Percentiles rank a stretch among this genome's conserved stretches.
Conservation (phyloP, 495 filamentous ascomycete genomes). For the Neurospora discreta region DNA sequence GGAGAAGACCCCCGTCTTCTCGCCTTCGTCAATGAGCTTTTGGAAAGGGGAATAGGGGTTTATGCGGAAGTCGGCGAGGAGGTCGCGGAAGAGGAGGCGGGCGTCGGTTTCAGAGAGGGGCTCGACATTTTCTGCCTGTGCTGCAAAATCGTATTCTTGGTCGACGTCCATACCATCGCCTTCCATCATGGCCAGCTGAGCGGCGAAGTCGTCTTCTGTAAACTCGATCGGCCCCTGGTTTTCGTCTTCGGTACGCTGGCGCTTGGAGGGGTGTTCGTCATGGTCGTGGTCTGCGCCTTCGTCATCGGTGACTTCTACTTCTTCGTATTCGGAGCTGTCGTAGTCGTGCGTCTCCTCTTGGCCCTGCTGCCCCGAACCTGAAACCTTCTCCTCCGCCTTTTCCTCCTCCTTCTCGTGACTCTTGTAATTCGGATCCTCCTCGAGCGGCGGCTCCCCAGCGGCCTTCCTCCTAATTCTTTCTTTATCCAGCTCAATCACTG, state of each 20-base stretch:
- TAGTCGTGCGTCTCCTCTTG: slow-evolving; percentile 15
- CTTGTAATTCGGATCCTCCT: not conserved
- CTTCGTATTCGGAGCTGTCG: slow-evolving; percentile 62
- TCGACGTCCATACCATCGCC: slow-evolving; percentile 56
- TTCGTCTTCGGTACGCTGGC: slow-evolving; percentile 51
- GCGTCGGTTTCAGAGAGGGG: slow-evolving; percentile 58
- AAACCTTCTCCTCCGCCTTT: not conserved
- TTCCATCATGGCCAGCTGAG: slow-evolving; percentile 73
- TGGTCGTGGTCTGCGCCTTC: slow-evolving; percentile 34
- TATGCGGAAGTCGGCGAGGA: slow-evolving; percentile 70
- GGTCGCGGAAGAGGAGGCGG: slow-evolving; percentile 66
- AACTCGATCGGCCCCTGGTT: slow-evolving; percentile 62
- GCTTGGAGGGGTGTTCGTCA: slow-evolving; percentile 46
- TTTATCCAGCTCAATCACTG: slow-evolving; percentile 60
- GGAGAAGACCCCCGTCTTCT: slow-evolving; percentile 47
- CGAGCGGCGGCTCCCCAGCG: slow-evolving; percentile 7
- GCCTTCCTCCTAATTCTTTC: slow-evolving; percentile 42
- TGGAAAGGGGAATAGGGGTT: slow-evolving; percentile 93
- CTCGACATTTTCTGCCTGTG: slow-evolving; percentile 35
- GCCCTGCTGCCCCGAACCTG: not conserved
- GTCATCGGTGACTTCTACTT: slow-evolving; percentile 77
- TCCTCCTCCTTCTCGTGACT: not conserved
- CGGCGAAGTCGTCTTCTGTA: slow-evolving; percentile 89
- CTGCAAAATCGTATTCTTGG: slow-evolving; percentile 46
- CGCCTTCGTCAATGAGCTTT: slow-evolving; percentile 68